Percentiles rank a stretch among this genome's conserved stretches.
Conservation (phyloP, 257 asterid genomes). For the Ligustrum vulgare region DNA sequence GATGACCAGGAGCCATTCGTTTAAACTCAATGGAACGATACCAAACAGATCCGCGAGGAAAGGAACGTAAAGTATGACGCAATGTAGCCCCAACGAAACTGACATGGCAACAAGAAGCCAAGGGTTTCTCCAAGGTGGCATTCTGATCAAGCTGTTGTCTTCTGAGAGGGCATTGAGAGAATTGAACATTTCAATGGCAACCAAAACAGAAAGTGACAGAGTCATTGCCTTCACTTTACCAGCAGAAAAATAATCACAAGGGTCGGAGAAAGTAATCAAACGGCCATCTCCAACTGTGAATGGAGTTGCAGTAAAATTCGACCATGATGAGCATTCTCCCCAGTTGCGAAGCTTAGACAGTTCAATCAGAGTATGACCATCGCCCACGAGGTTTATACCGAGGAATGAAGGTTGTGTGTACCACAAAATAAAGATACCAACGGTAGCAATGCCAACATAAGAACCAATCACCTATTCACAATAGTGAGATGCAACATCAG, state of each 20-base stretch:
- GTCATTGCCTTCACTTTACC: conserved; percentile 92
- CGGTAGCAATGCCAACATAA: conserved; percentile 84
- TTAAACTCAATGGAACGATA: conserved; percentile 58
- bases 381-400: conserved; percentile 59
- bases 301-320: conserved; percentile 66
- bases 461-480: conserved; percentile 69
- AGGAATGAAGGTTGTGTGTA: conserved; percentile 78
- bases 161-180: conserved; percentile 88
- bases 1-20: conserved; percentile 71
- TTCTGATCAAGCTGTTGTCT: conserved; percentile 72
- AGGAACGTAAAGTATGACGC: conserved; percentile 69
- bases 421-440: conserved; percentile 84
- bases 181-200: conserved; percentile 85
- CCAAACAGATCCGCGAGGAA: conserved; percentile 68
- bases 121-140: conserved; percentile 94
- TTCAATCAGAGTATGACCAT: conserved; percentile 77
- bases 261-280: conserved; percentile 48
- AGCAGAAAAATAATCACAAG: conserved; percentile 70
- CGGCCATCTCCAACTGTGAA: conserved; percentile 60
- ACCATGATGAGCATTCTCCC: conserved; percentile 86
- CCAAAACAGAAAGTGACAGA: conserved; percentile 80
- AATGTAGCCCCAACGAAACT: conserved; percentile 61
- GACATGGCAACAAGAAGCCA: conserved; percentile 87
- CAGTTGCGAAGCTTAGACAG: conserved; percentile 84
- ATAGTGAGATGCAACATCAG: neutral